phyloP scores from a whole-genome alignment of 2,329 filamentous ascomycete genomes.

The Thermothelomyces thermophilus region DNA sequence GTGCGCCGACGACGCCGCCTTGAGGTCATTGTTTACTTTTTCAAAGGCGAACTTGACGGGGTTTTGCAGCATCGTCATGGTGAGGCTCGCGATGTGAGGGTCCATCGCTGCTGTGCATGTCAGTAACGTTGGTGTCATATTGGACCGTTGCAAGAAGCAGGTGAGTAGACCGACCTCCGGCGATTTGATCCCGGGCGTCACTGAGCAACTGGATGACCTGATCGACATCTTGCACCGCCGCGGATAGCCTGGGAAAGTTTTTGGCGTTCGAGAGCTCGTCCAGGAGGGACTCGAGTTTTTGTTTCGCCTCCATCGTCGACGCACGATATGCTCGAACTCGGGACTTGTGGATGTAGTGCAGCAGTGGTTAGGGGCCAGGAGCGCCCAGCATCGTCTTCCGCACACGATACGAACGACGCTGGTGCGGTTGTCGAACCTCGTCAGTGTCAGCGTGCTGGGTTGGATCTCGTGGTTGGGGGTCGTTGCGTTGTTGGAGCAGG shows the following conservation, averaged over 20 bases:
- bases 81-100: constrained; percentile 62
- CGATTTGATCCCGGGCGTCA: constrained; percentile 66
- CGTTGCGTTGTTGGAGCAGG: not conserved
- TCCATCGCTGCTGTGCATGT: constrained; percentile 41
- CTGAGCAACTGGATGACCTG: constrained; percentile 71
- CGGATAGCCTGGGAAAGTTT: constrained; percentile 60
- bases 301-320: constrained; percentile 27
- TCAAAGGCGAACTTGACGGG: constrained; percentile 78
- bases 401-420: not conserved
- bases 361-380: constrained; percentile 1
- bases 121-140: not conserved
- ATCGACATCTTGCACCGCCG: constrained; percentile 74
- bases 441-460: not conserved
- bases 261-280: constrained; percentile 69
- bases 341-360: constrained; percentile 4
- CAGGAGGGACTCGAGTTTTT: constrained; percentile 49
- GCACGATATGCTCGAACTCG: constrained; percentile 10
- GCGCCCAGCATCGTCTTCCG: constrained; percentile 6
- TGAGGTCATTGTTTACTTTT: constrained; percentile 70
- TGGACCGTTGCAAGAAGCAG: not conserved
- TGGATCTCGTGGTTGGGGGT: not conserved
- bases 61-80: constrained; percentile 77
- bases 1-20: constrained; percentile 74
- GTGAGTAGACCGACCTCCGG: constrained; percentile 50
- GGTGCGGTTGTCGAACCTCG: not conserved